Conservation (phyloP, 805 yeast genomes). For the Scheffersomyces lignosus region DNA sequence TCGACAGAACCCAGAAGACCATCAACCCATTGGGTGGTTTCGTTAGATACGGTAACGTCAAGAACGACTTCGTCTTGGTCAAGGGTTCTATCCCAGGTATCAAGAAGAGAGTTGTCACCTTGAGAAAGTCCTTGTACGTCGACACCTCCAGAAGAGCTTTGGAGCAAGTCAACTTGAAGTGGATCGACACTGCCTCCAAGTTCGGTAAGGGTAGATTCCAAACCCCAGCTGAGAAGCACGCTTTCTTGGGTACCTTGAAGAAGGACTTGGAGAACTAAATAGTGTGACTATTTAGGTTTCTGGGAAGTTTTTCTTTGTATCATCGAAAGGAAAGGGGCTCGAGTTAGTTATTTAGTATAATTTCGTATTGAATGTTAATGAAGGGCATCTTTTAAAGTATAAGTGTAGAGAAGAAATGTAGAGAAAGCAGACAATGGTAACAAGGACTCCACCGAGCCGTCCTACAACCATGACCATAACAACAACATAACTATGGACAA, state of each 20-base stretch:
- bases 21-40: constrained; percentile 99
- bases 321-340: too few species aligned
- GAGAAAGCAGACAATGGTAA: too few species aligned
- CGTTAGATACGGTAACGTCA: constrained; percentile 98
- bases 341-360: too few species aligned
- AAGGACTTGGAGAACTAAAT: constrained; percentile 71
- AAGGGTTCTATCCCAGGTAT: constrained; percentile 99
- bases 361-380: too few species aligned
- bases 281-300: not conserved
- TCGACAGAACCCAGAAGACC: constrained; percentile 99
- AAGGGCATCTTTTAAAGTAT: too few species aligned
- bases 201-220: constrained; percentile 99
- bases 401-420: too few species aligned
- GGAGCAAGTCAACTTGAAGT: constrained; percentile 95
- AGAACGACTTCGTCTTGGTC: constrained; percentile 95
- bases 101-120: constrained; percentile 98
- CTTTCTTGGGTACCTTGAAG: constrained; percentile 99
- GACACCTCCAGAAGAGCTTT: constrained; percentile 97
- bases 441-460: too few species aligned
- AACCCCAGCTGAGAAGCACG: constrained; percentile 99
- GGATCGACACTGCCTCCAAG: constrained; percentile 99
- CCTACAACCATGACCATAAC: too few species aligned
- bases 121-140: constrained; percentile 97
- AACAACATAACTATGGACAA: too few species aligned
- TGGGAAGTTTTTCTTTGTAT: not conserved